Base-by-base conservation (phyloP, 352 stramenopile species). In the Phytopythium boreale region DNA sequence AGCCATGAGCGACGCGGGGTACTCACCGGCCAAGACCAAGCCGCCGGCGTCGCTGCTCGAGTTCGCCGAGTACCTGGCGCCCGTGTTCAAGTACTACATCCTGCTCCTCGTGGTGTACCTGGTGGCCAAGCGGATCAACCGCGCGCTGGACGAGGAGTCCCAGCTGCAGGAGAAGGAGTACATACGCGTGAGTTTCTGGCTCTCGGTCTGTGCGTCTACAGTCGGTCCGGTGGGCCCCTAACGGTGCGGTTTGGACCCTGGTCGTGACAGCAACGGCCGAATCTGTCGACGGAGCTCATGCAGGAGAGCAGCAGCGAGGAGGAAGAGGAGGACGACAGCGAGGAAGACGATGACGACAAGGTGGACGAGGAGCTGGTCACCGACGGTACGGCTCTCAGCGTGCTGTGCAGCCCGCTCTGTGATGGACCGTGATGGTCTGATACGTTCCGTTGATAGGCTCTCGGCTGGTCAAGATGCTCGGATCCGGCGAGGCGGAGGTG, bases 11-110 rank as follows among this genome's bases (percentile, higher is more conserved):
- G 36, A 43, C 29, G 34, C n/a, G 43, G 46, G 12, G 20, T 53
- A 63, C 44, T 57, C 49, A 29, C 46, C 36, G 44, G 46, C 59
- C 31, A 46, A 60, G 50, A 60, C 67, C 17, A 26, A 55, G 29
- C 68, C 70, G 62, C 64, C 80, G 26, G 70, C 77, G 29, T 80
- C 82, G 57, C 60, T 90, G 8, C 68, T 87, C 51, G 82, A 92
- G 24, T 88, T 90, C 61, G 52, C 67, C 24, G 64, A 67, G 64
- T 56, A 80, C 22, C 55, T 93, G 10, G 66, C 77, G 57, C 84
- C 84, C n/a, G 77, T 93, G 62, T 34, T 82, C 56, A 92, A 93
- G 77, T 92, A 92, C 71, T 93, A 92, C 62, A 66, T 79, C 46
- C 68, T 86, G 51, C 64, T 93, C 14, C 55, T 91, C 22, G 67